Percentiles rank a stretch among this genome's conserved stretches.
These are phyloP conservation scores for Russula vinacea DNA, from an alignment of 768 basidiomycete species.

Conservation along the genomic window DNA sequence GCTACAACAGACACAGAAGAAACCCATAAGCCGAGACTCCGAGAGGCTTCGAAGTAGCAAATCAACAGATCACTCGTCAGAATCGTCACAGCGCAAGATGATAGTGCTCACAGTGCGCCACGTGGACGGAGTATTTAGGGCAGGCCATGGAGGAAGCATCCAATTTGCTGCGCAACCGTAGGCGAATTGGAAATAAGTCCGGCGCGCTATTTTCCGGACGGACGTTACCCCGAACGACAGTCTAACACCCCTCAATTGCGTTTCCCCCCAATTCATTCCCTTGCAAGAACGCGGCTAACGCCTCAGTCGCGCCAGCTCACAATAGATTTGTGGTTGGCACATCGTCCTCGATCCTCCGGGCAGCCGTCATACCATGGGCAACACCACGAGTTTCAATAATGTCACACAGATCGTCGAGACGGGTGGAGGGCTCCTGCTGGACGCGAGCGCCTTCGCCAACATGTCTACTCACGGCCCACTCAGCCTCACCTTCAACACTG, in stretches of 20 bases:
- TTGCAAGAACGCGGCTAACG: not conserved
- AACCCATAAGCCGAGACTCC: too few relatives aligned
- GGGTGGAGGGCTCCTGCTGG: conserved; percentile 18
- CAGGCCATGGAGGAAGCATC: too few relatives aligned
- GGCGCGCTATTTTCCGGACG: not conserved
- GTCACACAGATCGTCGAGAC: conserved; percentile 17
- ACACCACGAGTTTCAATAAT: conserved; percentile 11
- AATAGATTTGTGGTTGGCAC: not conserved
- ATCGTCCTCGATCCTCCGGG: not conserved
- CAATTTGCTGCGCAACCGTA: too few relatives aligned
- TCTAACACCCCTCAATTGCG: not conserved
- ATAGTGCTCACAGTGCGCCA: too few relatives aligned
- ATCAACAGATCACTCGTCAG: too few relatives aligned
- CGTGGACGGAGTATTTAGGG: too few relatives aligned
- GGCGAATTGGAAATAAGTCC: not conserved
- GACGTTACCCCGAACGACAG: not conserved
- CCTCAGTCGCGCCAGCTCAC: not conserved
- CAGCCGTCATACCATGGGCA: conserved; percentile 6
- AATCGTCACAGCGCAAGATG: too few relatives aligned
- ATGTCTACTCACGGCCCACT: conserved; percentile 2
- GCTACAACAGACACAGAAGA: too few relatives aligned
- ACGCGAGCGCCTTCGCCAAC: conserved; percentile 13
- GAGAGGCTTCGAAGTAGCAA: too few relatives aligned
- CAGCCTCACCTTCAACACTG: conserved; percentile 14
- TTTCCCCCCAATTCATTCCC: not conserved